Evolutionary conservation across 169 alveolate genomes (phyloP).

Genomic region (Babesia gibsoni): DNA sequence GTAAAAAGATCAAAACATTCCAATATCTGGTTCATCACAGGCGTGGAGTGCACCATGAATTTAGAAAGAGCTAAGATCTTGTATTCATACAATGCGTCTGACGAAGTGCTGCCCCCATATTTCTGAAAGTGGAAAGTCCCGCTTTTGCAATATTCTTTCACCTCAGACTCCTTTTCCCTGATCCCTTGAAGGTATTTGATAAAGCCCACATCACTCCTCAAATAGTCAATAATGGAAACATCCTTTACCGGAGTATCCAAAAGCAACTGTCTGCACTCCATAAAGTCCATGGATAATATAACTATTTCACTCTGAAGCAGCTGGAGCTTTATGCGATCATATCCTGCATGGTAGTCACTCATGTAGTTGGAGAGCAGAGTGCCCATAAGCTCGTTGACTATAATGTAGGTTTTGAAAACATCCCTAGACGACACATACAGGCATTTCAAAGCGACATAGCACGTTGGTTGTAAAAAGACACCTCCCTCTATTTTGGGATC

Average conservation of each 20-base stretch:
- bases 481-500: not conserved
- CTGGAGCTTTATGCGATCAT: not conserved
- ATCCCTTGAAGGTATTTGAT: not conserved
- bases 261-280: constrained; percentile 49
- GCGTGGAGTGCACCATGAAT: constrained; percentile 35
- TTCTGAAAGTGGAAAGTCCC: not conserved
- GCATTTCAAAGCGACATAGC: constrained; percentile 31
- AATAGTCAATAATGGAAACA: not conserved
- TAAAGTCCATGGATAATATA: constrained; percentile 26
- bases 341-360: not conserved
- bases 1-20: constrained; percentile 11
- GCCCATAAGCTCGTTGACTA: not conserved
- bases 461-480: not conserved
- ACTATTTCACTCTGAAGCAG: constrained; percentile 5
- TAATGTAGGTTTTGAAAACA: constrained; percentile 25
- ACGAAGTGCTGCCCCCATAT: not conserved
- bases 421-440: constrained; percentile 28
- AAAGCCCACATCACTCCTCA: constrained; percentile 6
- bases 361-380: constrained; percentile 12
- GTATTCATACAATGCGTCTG: not conserved
- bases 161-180: not conserved
- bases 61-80: constrained; percentile 41
- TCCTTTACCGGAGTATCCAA: not conserved
- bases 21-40: constrained; percentile 12
- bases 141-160: not conserved